These are phyloP conservation scores for Rubus parviflorus DNA, from an alignment of 306 rosid genomes.

Conservation along the genomic window DNA sequence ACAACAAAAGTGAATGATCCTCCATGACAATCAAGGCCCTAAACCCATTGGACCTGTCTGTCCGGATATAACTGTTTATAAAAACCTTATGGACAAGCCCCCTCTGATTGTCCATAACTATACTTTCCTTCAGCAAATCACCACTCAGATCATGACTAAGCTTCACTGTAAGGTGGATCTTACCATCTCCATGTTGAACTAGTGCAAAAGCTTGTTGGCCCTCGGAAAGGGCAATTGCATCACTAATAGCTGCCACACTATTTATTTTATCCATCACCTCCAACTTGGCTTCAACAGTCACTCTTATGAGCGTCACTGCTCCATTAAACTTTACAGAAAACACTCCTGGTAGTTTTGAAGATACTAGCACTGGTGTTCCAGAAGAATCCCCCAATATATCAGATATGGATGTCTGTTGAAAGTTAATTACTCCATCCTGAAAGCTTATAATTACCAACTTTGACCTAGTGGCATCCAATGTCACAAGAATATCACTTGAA, in stretches of 20 bases:
- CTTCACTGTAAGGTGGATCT: constrained; percentile 67
- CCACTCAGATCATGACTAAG: constrained; percentile 54
- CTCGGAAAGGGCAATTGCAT: constrained; percentile 71
- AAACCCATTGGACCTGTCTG: constrained; percentile 86
- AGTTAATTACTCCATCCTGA: constrained; percentile 56
- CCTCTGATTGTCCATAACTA: constrained; percentile 64
- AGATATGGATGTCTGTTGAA: constrained; percentile 53
- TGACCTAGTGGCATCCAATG: constrained; percentile 65
- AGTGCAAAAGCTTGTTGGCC: constrained; percentile 70
- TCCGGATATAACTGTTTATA: constrained; percentile 77
- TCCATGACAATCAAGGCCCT: constrained; percentile 94
- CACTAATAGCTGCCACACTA: constrained; percentile 59
- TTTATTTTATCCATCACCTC: constrained; percentile 64
- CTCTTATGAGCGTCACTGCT: constrained; percentile 45
- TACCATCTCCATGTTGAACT: constrained; percentile 60
- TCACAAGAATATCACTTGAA: constrained; percentile 65
- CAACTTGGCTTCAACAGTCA: constrained; percentile 64
- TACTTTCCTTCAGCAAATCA: constrained; percentile 72
- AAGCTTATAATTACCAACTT: constrained; percentile 58
- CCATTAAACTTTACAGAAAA: constrained; percentile 59
- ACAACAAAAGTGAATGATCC: constrained; percentile 84
- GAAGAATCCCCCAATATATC: constrained; percentile 50
- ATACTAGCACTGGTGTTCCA: constrained; percentile 56
- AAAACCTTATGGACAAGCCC: constrained; percentile 74
- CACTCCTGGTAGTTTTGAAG: constrained; percentile 69